Percentiles rank a stretch among this genome's conserved stretches.
Evolutionary conservation across 345 rosid species (phyloP).

Genomic region (Citrus sp.): DNA sequence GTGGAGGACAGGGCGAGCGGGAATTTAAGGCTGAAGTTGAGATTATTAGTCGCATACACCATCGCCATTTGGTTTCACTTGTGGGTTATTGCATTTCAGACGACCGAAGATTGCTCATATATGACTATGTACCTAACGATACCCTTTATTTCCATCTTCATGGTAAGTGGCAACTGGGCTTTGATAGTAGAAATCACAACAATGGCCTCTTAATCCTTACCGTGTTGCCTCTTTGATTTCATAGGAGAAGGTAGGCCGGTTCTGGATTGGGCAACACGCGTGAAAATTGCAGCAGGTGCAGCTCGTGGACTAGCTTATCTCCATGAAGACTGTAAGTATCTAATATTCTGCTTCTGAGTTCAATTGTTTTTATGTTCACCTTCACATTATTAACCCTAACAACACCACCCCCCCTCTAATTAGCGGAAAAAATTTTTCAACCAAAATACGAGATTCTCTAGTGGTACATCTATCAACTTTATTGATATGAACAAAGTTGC

Average conservation of each 20-base stretch:
- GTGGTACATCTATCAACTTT: not conserved
- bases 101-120: slow-evolving; percentile 72
- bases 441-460: not conserved
- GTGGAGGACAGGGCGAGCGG: slow-evolving; percentile 88
- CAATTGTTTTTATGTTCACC: not conserved
- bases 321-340: slow-evolving; percentile 87
- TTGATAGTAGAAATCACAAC: slow-evolving; percentile 9
- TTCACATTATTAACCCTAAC: not conserved
- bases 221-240: slow-evolving; percentile 12
- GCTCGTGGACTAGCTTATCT: slow-evolving; percentile 98
- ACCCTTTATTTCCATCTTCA: slow-evolving; percentile 94
- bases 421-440: not conserved
- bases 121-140: slow-evolving; percentile 81
- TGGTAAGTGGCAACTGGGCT: slow-evolving; percentile 41
- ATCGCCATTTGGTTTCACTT: slow-evolving; percentile 88
- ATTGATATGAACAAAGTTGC: not conserved
- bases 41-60: slow-evolving; percentile 90
- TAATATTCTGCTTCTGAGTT: slow-evolving; percentile 9
- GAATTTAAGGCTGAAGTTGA: slow-evolving; percentile 96
- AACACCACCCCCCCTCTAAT: not conserved
- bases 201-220: slow-evolving; percentile 7
- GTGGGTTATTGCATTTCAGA: slow-evolving; percentile 93
- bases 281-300: slow-evolving; percentile 85
- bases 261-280: slow-evolving; percentile 75
- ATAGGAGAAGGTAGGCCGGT: slow-evolving; percentile 58